Percentiles rank a stretch among this genome's conserved stretches.
Evolutionary conservation across 306 rosid genomes (phyloP).

Genomic region (Echinosophora koreensis): DNA sequence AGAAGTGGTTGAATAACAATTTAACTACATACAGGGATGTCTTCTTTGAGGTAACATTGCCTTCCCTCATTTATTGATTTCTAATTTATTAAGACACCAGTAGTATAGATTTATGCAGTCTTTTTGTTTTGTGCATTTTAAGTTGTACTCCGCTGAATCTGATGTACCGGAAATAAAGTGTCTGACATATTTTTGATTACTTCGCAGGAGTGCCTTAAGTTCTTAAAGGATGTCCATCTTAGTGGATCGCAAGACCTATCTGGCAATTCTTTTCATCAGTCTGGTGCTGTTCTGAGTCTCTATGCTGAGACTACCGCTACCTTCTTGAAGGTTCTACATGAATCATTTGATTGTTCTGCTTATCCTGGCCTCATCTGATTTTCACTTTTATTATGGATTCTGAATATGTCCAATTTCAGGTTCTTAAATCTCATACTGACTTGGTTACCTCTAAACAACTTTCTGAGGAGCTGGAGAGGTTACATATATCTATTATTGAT

Average conservation of each 20-base stretch:
- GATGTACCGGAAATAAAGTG: not conserved
- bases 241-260: slow-evolving; percentile 84
- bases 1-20: slow-evolving; percentile 84
- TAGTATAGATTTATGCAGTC: not conserved
- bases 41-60: slow-evolving; percentile 80
- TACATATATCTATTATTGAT: slow-evolving; percentile 66
- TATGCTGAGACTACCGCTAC: slow-evolving; percentile 67
- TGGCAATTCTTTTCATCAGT: slow-evolving; percentile 69
- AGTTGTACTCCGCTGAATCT: slow-evolving; percentile 13
- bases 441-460: slow-evolving; percentile 62
- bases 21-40: slow-evolving; percentile 70
- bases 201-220: slow-evolving; percentile 91
- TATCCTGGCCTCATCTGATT: slow-evolving; percentile 13
- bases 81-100: slow-evolving; percentile 5
- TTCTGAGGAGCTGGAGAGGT: slow-evolving; percentile 88
- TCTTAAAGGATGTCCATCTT: slow-evolving; percentile 73
- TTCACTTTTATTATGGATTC: slow-evolving; percentile 20
- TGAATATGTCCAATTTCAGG: slow-evolving; percentile 57
- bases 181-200: slow-evolving; percentile 35
- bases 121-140: slow-evolving; percentile 26
- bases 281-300: slow-evolving; percentile 71
- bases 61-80: not conserved
- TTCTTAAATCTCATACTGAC: slow-evolving; percentile 77
- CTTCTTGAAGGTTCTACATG: slow-evolving; percentile 72
- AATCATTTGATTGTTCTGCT: slow-evolving; percentile 33